Evolutionary conservation across 306 rosid genomes (phyloP).

Genomic region (Cucurbita moschata): DNA sequence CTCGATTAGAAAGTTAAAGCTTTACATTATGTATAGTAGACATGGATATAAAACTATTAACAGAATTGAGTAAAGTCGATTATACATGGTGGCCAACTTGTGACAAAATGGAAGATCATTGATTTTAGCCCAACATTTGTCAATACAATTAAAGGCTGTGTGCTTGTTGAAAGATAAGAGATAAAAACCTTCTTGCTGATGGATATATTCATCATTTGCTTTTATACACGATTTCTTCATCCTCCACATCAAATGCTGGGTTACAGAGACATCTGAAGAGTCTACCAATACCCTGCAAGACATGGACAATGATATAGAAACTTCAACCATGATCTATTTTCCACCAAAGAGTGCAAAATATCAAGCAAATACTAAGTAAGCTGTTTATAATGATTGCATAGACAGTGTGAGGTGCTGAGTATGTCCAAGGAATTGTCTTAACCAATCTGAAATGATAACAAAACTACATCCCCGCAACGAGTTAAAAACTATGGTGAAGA

Average conservation of each 20-base stretch:
- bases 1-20: background rate
- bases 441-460: too few species aligned
- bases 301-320: background rate
- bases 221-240: slow-evolving; percentile 76
- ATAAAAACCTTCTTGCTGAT: background rate
- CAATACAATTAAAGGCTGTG: background rate
- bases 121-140: background rate
- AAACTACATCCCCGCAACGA: too few species aligned
- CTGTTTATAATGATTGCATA: background rate
- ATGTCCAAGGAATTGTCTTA: too few species aligned
- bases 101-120: background rate
- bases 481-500: background rate
- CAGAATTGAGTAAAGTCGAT: background rate
- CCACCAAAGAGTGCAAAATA: background rate
- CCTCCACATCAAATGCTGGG: slow-evolving; percentile 96
- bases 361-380: background rate
- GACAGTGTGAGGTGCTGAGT: too few species aligned
- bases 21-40: background rate
- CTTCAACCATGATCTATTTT: background rate
- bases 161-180: slow-evolving; percentile 1
- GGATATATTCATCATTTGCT: slow-evolving; percentile 29
- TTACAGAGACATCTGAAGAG: slow-evolving; percentile 94
- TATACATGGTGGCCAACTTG: background rate
- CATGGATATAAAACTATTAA: background rate
- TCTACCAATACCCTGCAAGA: slow-evolving; percentile 67